Evolutionary conservation across 371 early-diverging fungal species (phyloP).

Genomic region (Nosema muscidifuracis): DNA sequence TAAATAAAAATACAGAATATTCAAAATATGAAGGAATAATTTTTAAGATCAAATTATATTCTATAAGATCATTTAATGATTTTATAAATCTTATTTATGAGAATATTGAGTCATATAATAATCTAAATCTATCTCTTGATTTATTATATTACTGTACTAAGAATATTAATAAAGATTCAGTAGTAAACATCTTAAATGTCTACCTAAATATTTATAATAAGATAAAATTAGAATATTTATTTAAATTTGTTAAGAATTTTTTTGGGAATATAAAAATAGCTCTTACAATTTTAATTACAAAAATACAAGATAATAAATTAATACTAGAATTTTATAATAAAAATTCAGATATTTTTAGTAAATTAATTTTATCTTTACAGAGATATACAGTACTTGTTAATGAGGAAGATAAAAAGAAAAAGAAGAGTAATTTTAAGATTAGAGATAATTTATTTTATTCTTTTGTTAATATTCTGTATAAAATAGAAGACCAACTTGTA

Average conservation of each 20-base stretch:
- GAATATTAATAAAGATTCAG: background rate
- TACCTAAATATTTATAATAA: background rate
- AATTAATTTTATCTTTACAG: background rate
- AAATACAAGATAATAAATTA: background rate
- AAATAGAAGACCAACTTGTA: background rate
- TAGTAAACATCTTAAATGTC: background rate
- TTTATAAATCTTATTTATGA: background rate
- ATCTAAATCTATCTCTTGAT: background rate
- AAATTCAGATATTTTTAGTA: background rate
- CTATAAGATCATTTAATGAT: background rate
- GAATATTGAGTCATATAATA: background rate
- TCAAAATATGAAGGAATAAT: background rate
- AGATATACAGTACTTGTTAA: background rate
- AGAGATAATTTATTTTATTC: background rate
- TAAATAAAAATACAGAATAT: too few relatives aligned
- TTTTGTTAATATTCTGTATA: background rate
- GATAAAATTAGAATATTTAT: background rate
- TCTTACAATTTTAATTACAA: background rate
- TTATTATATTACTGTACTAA: background rate
- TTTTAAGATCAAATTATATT: background rate
- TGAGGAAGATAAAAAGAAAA: background rate
- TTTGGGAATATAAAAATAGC: background rate
- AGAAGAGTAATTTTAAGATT: background rate
- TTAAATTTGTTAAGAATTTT: background rate
- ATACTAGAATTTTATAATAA: slow-evolving; percentile 4